Conservation (phyloP, 2,329 filamentous ascomycete genomes). For the Drechslerella dactyloides region DNA sequence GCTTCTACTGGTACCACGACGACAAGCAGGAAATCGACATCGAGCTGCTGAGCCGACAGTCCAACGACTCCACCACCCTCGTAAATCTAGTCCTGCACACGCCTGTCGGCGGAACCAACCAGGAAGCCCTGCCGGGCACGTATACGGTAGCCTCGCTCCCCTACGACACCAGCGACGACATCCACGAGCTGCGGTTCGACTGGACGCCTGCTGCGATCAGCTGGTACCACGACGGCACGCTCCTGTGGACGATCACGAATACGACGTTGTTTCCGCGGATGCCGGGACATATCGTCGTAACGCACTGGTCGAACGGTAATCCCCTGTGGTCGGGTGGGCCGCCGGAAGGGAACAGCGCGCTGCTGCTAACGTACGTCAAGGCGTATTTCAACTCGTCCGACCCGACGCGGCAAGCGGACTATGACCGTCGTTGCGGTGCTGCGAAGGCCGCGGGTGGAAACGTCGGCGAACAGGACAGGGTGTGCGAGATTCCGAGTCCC, state of each 20-base stretch:
- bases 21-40: conserved; percentile 82
- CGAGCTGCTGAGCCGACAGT: conserved; percentile 75
- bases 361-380: conserved; percentile 74
- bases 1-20: conserved; percentile 84
- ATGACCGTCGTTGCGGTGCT: conserved; percentile 60
- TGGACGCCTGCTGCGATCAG: conserved; percentile 68
- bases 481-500: conserved; percentile 64
- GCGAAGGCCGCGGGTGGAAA: conserved; percentile 52
- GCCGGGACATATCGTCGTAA: conserved; percentile 72
- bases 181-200: conserved; percentile 82
- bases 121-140: conserved; percentile 68
- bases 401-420: conserved; percentile 58
- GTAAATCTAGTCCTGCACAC: conserved; percentile 80
- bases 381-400: conserved; percentile 78
- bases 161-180: conserved; percentile 70
- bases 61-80: conserved; percentile 62
- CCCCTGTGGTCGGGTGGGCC: conserved; percentile 73
- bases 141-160: conserved; percentile 67
- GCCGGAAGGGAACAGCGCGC: conserved; percentile 67
- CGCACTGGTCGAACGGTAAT: conserved; percentile 81
- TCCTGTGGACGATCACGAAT: conserved; percentile 66
- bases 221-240: conserved; percentile 72
- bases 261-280: conserved; percentile 65
- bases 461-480: conserved; percentile 54
- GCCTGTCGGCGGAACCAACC: conserved; percentile 64